Conservation (phyloP, 2,329 filamentous ascomycete species). For the Calycina herbarum region DNA sequence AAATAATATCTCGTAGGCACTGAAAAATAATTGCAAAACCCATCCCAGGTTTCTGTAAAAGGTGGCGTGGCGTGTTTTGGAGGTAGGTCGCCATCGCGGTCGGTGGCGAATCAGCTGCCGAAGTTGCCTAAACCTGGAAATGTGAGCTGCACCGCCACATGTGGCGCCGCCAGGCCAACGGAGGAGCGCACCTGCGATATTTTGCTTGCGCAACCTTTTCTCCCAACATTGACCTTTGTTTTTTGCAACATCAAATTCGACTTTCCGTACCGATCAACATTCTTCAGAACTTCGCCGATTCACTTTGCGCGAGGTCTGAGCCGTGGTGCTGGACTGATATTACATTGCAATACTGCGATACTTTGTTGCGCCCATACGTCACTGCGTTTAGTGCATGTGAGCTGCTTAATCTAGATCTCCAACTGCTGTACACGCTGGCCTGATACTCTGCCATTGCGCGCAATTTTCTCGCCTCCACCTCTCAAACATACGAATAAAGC, state of each 20-base stretch:
- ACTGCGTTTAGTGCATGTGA: constrained; percentile 7
- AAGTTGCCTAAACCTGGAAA: neutral
- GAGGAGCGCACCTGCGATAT: neutral
- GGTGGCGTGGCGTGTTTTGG: too few relatives aligned
- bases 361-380: constrained; percentile 6
- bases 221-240: constrained; percentile 1
- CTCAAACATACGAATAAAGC: neutral
- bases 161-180: constrained; percentile 8
- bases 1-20: too few relatives aligned
- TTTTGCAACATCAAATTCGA: neutral
- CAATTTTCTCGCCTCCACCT: neutral
- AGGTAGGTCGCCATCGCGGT: too few relatives aligned
- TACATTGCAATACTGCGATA: neutral
- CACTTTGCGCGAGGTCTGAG: constrained; percentile 5
- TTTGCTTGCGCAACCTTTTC: constrained; percentile 6
- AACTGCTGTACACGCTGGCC: neutral
- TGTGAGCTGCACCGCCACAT: neutral
- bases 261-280: constrained; percentile 2
- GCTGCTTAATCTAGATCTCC: constrained; percentile 2
- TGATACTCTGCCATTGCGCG: neutral
- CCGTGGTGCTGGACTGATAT: constrained; percentile 3
- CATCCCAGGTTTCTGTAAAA: too few relatives aligned
- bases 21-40: too few relatives aligned
- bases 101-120: neutral
- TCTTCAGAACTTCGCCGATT: constrained; percentile 9